Evolutionary conservation across 495 filamentous ascomycete species (phyloP).

Genomic region (Hapsidospora chrysogenum): DNA sequence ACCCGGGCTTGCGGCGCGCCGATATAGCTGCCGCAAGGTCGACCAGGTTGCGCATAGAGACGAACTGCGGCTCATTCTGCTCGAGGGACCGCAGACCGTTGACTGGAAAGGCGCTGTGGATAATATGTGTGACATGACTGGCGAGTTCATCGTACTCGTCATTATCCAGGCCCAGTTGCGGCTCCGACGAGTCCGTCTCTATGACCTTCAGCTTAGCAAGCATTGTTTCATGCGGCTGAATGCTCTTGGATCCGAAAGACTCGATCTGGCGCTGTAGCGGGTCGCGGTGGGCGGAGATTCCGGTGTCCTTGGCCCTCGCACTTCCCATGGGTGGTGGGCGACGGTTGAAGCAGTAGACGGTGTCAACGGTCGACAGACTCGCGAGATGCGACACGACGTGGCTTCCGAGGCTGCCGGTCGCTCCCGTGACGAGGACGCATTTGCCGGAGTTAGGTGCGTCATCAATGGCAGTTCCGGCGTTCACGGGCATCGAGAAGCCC

Average conservation of each 20-base stretch:
- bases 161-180: conserved; percentile 24
- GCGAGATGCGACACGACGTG: conserved; percentile 27
- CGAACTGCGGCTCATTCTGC: conserved; percentile 33
- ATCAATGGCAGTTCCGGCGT: too few relatives aligned
- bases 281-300: too few relatives aligned
- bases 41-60: conserved; percentile 26
- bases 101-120: conserved; percentile 46
- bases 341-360: conserved; percentile 35
- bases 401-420: conserved; percentile 30
- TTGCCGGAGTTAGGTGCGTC: too few relatives aligned
- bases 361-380: conserved; percentile 12
- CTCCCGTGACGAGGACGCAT: conserved; percentile 33
- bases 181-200: conserved; percentile 27
- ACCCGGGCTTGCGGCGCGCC: background rate
- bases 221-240: conserved; percentile 21
- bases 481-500: too few relatives aligned
- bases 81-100: conserved; percentile 23
- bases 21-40: conserved; percentile 23
- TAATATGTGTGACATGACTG: conserved; percentile 30
- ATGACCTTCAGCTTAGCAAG: conserved; percentile 25
- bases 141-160: conserved; percentile 21
- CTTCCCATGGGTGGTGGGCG: too few relatives aligned
- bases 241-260: conserved; percentile 6
- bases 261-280: too few relatives aligned
- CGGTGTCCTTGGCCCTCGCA: too few relatives aligned